phyloP scores from a whole-genome alignment of 176 grass and related monocot genomes.

The Luzula sylvatica region DNA sequence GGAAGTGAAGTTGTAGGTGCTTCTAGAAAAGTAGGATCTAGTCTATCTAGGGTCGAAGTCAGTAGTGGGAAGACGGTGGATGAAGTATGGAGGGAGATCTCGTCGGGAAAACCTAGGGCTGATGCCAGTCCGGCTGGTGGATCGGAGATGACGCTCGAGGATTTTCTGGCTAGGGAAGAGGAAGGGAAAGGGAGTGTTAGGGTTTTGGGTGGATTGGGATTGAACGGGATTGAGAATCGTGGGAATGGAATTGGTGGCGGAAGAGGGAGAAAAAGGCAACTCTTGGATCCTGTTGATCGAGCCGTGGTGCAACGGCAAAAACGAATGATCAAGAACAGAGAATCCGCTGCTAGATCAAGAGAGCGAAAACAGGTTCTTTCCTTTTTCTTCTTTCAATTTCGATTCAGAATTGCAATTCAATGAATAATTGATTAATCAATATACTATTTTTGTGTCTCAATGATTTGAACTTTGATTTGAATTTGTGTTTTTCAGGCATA shows the following conservation, averaged over 20 bases:
- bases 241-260: conserved; percentile 17
- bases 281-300: conserved; percentile 71
- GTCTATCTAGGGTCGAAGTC: conserved; percentile 11
- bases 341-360: conserved; percentile 90
- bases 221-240: conserved; percentile 22
- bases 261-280: conserved; percentile 60
- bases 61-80: conserved; percentile 39
- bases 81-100: conserved; percentile 83
- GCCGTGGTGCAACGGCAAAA: conserved; percentile 74
- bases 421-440: no score
- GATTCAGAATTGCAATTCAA: not conserved
- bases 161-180: conserved; percentile 73
- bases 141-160: conserved; percentile 78
- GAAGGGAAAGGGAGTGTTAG: conserved; percentile 31
- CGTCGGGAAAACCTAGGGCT: not conserved
- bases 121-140: conserved; percentile 9
- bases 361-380: conserved; percentile 72
- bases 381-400: not conserved
- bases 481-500: conserved; percentile 47
- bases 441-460: no score
- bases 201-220: conserved; percentile 22
- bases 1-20: conserved; percentile 11
- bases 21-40: no score
- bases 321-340: conserved; percentile 97
- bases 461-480: not conserved